Percentiles rank a stretch among this genome's conserved stretches.
Conservation (phyloP, 805 yeast genomes). For the Schizosaccharomyces octosporus region DNA sequence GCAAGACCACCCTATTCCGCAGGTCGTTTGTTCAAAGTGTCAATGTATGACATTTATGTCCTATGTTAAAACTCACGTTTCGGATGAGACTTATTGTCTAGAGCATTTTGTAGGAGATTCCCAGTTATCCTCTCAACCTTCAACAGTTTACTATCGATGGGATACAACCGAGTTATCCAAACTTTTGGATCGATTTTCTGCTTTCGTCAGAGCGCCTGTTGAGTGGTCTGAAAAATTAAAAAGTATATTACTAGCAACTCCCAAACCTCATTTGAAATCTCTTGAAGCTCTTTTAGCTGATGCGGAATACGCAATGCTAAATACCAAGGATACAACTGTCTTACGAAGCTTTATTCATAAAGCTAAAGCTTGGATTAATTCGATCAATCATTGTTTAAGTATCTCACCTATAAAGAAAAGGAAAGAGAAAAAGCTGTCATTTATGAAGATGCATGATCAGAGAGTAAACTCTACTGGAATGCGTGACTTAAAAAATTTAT, state of each 20-base stretch:
- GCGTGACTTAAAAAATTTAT: not conserved
- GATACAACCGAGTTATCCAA: not conserved
- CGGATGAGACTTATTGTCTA: not conserved
- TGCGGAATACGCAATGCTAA: conserved; percentile 26
- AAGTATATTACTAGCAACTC: not conserved
- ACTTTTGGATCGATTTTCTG: not conserved
- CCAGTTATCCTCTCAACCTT: not conserved
- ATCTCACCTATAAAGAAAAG: conserved; percentile 25
- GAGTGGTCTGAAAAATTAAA: not conserved
- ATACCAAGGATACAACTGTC: conserved; percentile 16
- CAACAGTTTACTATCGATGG: not conserved
- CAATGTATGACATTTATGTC: no score
- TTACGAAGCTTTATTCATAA: conserved; percentile 21
- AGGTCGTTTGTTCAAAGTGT: no score
- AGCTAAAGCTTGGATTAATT: conserved; percentile 30
- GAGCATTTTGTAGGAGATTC: not conserved
- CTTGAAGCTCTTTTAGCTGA: conserved; percentile 25
- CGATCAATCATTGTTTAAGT: conserved; percentile 28
- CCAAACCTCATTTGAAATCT: conserved; percentile 21
- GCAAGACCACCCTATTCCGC: no score
- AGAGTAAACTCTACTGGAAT: not conserved
- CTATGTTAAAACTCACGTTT: no score
- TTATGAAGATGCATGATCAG: not conserved
- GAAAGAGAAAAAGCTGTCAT: conserved; percentile 5
- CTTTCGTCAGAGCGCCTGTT: not conserved